Evolutionary conservation across 495 filamentous ascomycete species (phyloP).

Genomic region (Lophiotrema nucula): DNA sequence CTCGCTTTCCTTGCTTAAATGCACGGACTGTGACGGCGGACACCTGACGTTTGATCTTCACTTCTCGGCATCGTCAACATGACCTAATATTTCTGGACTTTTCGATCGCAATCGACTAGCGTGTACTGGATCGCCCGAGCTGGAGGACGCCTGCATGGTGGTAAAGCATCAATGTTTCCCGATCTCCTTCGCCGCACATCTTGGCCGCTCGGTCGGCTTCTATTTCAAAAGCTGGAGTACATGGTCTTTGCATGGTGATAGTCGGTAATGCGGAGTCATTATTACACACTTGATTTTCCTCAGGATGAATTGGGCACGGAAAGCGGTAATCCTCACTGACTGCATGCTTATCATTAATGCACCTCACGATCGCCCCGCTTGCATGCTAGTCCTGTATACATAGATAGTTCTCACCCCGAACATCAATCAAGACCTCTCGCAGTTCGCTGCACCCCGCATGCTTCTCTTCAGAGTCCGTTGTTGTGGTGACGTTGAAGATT

Average conservation of each 20-base stretch:
- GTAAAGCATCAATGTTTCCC: not conserved
- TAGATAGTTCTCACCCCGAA: slow-evolving; percentile 5
- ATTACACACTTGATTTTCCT: not conserved
- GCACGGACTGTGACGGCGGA: not conserved
- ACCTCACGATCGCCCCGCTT: not conserved
- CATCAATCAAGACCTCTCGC: not conserved
- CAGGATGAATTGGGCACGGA: not conserved
- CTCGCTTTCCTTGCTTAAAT: slow-evolving; percentile 19
- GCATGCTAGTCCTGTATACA: slow-evolving; percentile 25
- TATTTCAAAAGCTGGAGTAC: slow-evolving; percentile 15
- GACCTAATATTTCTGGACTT: not conserved
- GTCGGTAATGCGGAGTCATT: not conserved
- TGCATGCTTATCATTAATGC: slow-evolving; percentile 22
- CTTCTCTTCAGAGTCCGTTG: too few species aligned
- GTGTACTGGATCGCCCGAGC: not conserved
- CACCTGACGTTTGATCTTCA: slow-evolving; percentile 1
- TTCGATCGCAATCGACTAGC: slow-evolving; percentile 8
- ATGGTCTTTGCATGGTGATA: not conserved
- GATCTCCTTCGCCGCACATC: slow-evolving; percentile 1
- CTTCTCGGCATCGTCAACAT: not conserved
- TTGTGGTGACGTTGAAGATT: too few species aligned
- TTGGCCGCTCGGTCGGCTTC: slow-evolving; percentile 5
- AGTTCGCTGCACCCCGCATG: too few species aligned
- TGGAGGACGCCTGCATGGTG: not conserved
- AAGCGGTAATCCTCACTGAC: slow-evolving; percentile 1